These are phyloP conservation scores for Aspergillus tanneri DNA, from an alignment of 2,329 filamentous ascomycete genomes.

Conservation along the genomic window DNA sequence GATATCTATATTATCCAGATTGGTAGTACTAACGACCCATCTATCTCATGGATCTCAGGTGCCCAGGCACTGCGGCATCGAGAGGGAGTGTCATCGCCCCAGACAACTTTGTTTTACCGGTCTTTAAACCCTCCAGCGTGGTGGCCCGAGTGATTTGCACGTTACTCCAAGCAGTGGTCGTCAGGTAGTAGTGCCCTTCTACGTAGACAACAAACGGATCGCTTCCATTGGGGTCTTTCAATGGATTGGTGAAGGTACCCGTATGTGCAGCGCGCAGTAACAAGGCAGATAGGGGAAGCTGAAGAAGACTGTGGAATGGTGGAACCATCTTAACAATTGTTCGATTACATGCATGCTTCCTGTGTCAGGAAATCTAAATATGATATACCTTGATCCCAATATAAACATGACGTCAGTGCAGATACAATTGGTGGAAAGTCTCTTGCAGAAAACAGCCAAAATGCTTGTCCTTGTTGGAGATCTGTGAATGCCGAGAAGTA, in stretches of 20 bases:
- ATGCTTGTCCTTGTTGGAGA: background rate
- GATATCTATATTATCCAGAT: background rate
- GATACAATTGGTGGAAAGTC: background rate
- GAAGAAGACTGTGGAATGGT: background rate
- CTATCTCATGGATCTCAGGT: constrained; percentile 55
- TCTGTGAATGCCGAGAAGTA: too few species aligned
- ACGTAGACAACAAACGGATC: constrained; percentile 56
- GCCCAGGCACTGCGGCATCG: constrained; percentile 60
- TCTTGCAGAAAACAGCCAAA: background rate
- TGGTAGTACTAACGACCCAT: constrained; percentile 25
- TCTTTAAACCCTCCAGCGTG: constrained; percentile 58
- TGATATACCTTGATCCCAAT: background rate
- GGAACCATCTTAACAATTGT: background rate
- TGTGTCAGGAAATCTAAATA: too few species aligned
- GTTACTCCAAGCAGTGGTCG: constrained; percentile 57
- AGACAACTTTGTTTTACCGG: constrained; percentile 53
- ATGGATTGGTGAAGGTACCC: constrained; percentile 52
- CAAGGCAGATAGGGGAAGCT: background rate
- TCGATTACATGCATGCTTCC: background rate
- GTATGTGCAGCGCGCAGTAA: background rate
- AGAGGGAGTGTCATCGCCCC: constrained; percentile 47
- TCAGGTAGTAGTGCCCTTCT: constrained; percentile 58
- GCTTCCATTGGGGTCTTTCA: constrained; percentile 51
- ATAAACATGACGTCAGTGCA: background rate
- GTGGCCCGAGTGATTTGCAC: constrained; percentile 56